These are phyloP conservation scores for Chalciporus chontae DNA, from an alignment of 768 basidiomycete species.

Conservation along the genomic window DNA sequence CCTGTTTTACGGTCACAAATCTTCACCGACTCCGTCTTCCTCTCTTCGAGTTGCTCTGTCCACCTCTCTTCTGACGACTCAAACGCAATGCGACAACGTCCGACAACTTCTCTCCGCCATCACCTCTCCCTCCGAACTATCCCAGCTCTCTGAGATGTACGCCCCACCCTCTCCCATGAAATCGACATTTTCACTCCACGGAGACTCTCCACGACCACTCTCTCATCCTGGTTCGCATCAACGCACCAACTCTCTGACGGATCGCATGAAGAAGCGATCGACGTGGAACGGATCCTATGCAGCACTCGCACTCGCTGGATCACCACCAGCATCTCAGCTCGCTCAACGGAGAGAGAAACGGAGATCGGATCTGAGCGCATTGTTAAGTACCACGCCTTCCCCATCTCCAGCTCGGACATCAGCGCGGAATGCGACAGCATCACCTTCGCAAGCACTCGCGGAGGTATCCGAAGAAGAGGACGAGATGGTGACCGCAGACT, in stretches of 20 bases:
- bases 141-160: slow-evolving; percentile 85
- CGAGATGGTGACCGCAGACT: slow-evolving; percentile 15
- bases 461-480: slow-evolving; percentile 42
- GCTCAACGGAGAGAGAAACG: slow-evolving; percentile 49
- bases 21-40: slow-evolving; percentile 30
- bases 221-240: slow-evolving; percentile 37
- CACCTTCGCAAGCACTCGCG: slow-evolving; percentile 29
- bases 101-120: slow-evolving; percentile 76
- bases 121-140: slow-evolving; percentile 65
- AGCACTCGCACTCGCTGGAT: slow-evolving; percentile 45
- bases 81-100: slow-evolving; percentile 78
- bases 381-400: slow-evolving; percentile 36
- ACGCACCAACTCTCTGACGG: slow-evolving; percentile 11
- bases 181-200: slow-evolving; percentile 22
- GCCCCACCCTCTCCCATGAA: slow-evolving; percentile 66
- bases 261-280: slow-evolving; percentile 49
- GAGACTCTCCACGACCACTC: slow-evolving; percentile 39
- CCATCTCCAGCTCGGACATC: slow-evolving; percentile 23
- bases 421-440: slow-evolving; percentile 42
- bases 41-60: slow-evolving; percentile 65
- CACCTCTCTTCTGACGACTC: slow-evolving; percentile 70
- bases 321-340: slow-evolving; percentile 40
- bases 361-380: slow-evolving; percentile 48
- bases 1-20: slow-evolving; percentile 39
- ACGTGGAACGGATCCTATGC: slow-evolving; percentile 75